Base-by-base conservation (phyloP, 441 rosid genomes). In the Gossypium gossypioides region DNA sequence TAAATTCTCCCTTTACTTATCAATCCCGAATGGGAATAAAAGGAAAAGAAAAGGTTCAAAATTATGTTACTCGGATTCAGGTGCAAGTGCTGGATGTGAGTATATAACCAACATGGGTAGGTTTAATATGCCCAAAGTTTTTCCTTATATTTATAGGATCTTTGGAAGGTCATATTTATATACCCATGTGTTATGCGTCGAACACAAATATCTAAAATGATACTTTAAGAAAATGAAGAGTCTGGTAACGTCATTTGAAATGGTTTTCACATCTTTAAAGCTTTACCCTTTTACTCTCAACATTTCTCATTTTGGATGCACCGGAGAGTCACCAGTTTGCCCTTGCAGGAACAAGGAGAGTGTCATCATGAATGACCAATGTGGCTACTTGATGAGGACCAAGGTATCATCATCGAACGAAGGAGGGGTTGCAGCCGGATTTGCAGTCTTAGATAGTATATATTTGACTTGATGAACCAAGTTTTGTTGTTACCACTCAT, bases 361-460 rank as follows among this genome's bases (percentile, higher is more conserved):
- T 73, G 91, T 96, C 51, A 84, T 96, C 13, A 40, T 91, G 50
- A 96, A 96, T 34, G 94, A 87, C 52, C 86, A 89, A 70, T 75
- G 92, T 37, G 98, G 99, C 61, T 96, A 93, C 74, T 82, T 96
- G 81, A 84, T 90, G 98, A 83, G 97, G 46, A 93, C 98, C 3
- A 96, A 91, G 79, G 83, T 86, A n/a, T 84, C 97, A 0, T 91
- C 99, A n/a, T 89, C 98, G 52, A 79, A 91, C 70, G 99, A 96
- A 91, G 99, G 98, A 9, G 99, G 99, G 37, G 97, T 96, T 27
- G 96, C 89, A 0, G 91, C 97, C 68, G 99, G 99, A 78, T 92
- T 83, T 72, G 96, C 93, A 1, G 99, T 93, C 42, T 70, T 96
- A 84, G 97, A 96, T 78, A 92, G 99, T 76, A 70, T 93, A 67